Evolutionary conservation across 495 filamentous ascomycete species (phyloP), one percentile per base, ranked within the genome.

Genomic region (Terfezia boudieri): DNA sequence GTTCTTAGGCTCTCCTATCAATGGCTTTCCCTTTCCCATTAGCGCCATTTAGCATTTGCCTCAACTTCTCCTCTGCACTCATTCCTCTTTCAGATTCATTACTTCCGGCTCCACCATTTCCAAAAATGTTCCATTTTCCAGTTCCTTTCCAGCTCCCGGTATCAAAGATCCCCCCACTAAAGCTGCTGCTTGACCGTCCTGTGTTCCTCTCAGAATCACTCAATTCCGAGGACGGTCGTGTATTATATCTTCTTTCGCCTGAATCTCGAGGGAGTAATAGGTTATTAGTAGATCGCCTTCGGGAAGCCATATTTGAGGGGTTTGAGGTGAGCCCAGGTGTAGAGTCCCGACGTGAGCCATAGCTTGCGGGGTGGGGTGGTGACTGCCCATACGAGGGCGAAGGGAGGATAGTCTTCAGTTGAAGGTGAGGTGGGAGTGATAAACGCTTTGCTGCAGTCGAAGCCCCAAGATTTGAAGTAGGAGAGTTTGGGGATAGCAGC

Each of bases 341-440:
- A 32, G 26, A 32, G 26, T 32, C 26, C 26, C 26, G 26, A 7
- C 7, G 26, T 32, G 26, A 32, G 26, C 26, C 26, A 32, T 32
- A 7, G 4, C 26, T 32, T 32, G 26, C 7, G 26, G 4, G 4
- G 26, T 20, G 41, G 4, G 41, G 1, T 46, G 41, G 8, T 46
- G 41, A 46, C 17, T 46, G 41, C 41, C 41, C 41, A 46, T 46
- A 46, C 8, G 53, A 56, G 26, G 61, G 55, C 4, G 55, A 54
- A 6, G 62, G 62, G 7, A 64, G 53, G n/a, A 64, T 57, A 12
- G 62, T 64, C n/a, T 51, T 55, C 16, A 64, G 52, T 20, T 64
- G 61, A 3, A 64, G 49, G 17, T 64, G 62, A 11, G 62, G 62
- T 14, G 55, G 53, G n/a, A 59, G 41, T 14, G 41, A 46, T 14